Evolutionary conservation across 176 grass and related monocot species (phyloP).

Genomic region (Tuctoria greenei): DNA sequence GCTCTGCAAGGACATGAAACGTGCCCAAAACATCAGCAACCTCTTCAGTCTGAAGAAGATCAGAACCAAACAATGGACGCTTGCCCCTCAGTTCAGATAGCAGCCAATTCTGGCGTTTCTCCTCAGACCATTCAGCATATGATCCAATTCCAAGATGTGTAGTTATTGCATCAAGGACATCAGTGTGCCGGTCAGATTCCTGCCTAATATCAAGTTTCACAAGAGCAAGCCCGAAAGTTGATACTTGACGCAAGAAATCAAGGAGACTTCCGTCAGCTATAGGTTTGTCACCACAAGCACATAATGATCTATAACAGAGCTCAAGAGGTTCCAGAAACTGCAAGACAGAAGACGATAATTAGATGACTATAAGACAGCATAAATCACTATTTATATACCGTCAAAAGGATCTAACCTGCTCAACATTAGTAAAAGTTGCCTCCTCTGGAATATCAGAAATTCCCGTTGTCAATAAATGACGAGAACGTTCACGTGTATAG

Average conservation of each 20-base stretch:
- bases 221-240: conserved; percentile 91
- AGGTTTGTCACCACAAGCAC: conserved; percentile 83
- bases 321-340: conserved; percentile 96
- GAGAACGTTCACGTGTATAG: conserved; percentile 75
- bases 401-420: conserved; percentile 59
- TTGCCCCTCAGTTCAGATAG: conserved; percentile 82
- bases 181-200: conserved; percentile 97
- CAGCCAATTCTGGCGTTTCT: conserved; percentile 94
- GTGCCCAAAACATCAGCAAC: conserved; percentile 78
- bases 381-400: conserved; percentile 3
- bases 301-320: conserved; percentile 91
- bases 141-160: conserved; percentile 87
- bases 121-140: conserved; percentile 89
- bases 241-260: conserved; percentile 97
- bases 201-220: conserved; percentile 98
- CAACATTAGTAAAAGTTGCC: conserved; percentile 67
- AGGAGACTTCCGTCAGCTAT: conserved; percentile 97
- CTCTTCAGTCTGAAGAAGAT: conserved; percentile 90
- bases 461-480: conserved; percentile 76
- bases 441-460: conserved; percentile 70
- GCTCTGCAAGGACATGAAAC: conserved; percentile 82
- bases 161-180: conserved; percentile 91
- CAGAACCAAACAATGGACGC: conserved; percentile 84
- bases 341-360: conserved; percentile 19
- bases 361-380: background rate